Conservation (phyloP, 345 rosid genomes). For the Conringia planisiliqua region DNA sequence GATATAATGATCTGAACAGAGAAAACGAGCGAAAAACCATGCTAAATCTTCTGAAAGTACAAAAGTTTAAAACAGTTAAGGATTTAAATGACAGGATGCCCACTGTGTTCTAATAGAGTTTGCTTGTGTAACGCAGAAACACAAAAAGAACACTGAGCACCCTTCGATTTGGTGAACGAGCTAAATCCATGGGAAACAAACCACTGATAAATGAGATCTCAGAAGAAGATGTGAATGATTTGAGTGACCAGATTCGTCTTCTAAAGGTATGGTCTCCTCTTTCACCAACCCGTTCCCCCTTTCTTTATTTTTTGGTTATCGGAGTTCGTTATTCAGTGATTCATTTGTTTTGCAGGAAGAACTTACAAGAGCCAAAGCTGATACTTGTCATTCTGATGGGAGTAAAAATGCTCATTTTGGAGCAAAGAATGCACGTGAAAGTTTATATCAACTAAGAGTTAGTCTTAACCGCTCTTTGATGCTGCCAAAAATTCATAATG, state of each 20-base stretch:
- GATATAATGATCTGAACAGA: neutral
- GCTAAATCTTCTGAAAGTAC: neutral
- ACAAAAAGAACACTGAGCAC: conserved; percentile 70
- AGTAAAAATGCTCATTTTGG: conserved; percentile 46
- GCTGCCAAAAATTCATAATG: conserved; percentile 53
- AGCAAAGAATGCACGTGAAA: conserved; percentile 61
- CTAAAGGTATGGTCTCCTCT: conserved; percentile 49
- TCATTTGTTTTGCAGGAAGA: conserved; percentile 64
- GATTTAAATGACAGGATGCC: neutral
- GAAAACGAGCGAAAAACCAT: neutral
- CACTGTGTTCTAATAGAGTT: conserved; percentile 5
- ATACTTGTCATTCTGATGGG: conserved; percentile 42
- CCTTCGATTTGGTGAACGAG: conserved; percentile 83
- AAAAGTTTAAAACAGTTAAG: neutral
- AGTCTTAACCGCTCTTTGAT: conserved; percentile 94
- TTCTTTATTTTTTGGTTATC: neutral
- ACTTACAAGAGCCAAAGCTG: conserved; percentile 80
- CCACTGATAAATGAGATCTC: conserved; percentile 91
- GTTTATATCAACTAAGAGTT: conserved; percentile 80
- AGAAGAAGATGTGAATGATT: conserved; percentile 87
- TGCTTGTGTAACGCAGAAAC: conserved; percentile 52
- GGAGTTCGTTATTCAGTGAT: conserved; percentile 18
- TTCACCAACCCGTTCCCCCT: neutral
- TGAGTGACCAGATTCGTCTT: conserved; percentile 96
- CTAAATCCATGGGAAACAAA: conserved; percentile 60